A percentile compares a stretch with the other conserved stretches of the same genome.
Conservation (phyloP, 805 yeast genomes). For the Monosporozyma unispora region DNA sequence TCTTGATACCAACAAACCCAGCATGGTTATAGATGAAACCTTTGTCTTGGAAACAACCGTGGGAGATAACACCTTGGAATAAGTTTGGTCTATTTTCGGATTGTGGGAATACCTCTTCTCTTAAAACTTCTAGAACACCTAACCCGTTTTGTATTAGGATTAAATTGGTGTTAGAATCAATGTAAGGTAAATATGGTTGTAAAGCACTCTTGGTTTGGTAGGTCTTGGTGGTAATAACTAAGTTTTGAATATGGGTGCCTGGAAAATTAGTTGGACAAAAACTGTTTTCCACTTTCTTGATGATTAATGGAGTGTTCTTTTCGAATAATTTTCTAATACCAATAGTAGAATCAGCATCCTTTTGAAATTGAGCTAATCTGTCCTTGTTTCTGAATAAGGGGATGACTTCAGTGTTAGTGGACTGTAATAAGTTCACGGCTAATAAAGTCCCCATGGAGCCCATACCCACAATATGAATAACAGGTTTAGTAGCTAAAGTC, state of each 20-base stretch:
- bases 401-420: constrained; percentile 17
- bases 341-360: constrained; percentile 14
- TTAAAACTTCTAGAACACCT: constrained; percentile 61
- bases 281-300: constrained; percentile 6
- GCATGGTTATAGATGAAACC: constrained; percentile 46
- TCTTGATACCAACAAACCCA: constrained; percentile 54
- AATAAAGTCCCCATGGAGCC: constrained; percentile 31
- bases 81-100: constrained; percentile 44
- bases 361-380: constrained; percentile 19
- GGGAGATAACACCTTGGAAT: constrained; percentile 70
- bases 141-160: constrained; percentile 82
- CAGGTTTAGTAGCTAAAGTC: neutral
- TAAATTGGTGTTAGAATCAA: constrained; percentile 48
- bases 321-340: constrained; percentile 19
- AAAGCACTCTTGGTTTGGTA: constrained; percentile 62
- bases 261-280: constrained; percentile 22
- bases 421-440: constrained; percentile 22
- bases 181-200: constrained; percentile 40
- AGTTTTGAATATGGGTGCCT: constrained; percentile 35
- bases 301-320: constrained; percentile 11
- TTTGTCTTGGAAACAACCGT: constrained; percentile 59
- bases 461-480: constrained; percentile 26
- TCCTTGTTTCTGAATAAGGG: constrained; percentile 27
- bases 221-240: constrained; percentile 74
- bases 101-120: constrained; percentile 47